Conservation (phyloP, 176 grass and related monocot species). For the Eragrostis curvula region DNA sequence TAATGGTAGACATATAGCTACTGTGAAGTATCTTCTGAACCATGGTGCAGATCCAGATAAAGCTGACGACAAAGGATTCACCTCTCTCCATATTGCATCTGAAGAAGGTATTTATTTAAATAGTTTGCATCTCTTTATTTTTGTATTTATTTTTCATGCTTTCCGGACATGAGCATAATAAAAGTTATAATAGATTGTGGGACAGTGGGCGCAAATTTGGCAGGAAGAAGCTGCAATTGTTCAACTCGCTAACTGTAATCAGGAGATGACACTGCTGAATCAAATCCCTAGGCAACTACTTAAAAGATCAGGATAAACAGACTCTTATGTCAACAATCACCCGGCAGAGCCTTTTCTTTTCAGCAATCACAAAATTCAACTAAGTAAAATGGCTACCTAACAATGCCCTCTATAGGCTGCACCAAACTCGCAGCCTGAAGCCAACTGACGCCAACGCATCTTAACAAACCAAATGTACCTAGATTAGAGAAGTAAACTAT, state of each 20-base stretch:
- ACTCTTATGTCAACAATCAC: not conserved
- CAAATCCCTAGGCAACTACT: not conserved
- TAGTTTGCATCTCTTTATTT: not conserved
- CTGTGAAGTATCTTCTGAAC: slow-evolving; percentile 21
- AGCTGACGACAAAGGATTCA: slow-evolving; percentile 25
- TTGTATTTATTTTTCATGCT: not conserved
- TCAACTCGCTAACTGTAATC: not conserved
- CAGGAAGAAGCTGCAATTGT: too few relatives aligned
- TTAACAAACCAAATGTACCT: not conserved
- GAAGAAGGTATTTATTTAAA: not conserved
- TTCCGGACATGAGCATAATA: not conserved
- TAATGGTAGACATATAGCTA: slow-evolving; percentile 13
- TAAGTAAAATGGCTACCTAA: not conserved
- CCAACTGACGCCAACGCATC: not conserved
- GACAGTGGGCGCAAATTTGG: too few relatives aligned
- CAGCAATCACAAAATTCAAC: not conserved
- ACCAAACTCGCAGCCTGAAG: not conserved
- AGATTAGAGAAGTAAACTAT: not conserved
- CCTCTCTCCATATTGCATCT: slow-evolving; percentile 34
- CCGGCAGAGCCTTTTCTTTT: not conserved
- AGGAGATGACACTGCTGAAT: not conserved
- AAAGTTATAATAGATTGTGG: not conserved
- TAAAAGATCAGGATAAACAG: not conserved
- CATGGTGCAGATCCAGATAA: slow-evolving; percentile 22
- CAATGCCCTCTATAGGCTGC: not conserved